Base-by-base conservation (phyloP, 139 green algal species). In the Raphidocelis subcapitata region DNA sequence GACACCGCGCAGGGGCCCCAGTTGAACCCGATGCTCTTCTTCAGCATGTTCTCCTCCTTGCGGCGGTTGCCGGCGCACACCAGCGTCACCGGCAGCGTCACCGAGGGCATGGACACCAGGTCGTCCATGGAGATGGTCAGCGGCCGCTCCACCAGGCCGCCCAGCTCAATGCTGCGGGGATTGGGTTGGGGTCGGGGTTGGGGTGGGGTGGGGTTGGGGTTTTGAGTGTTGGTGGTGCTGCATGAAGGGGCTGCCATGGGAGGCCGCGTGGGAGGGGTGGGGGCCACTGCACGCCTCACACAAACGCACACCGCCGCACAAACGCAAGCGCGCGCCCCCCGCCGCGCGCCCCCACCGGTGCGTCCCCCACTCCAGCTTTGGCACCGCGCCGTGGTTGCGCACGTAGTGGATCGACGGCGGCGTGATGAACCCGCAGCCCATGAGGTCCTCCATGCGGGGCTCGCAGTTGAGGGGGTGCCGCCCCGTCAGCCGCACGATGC, bases 11-110 rank as follows among this genome's bases (percentile, higher is more conserved):
- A 85, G 29, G 91, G 79, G 0, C 93, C 92, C 94, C 94, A 98
- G 78, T 90, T 95, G 85, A 97, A 97, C 4, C 72, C 96, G 31
- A 95, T 97, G 16, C 87, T 94, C 88, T 99, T 94, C 80, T 98
- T 98, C 23, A 97, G 68, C 94, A 98, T 98, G 85, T 99, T 99
- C 82, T 98, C 83, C 78, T 99, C 96, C 83, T 98, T 99, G 57
- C 96, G 89, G 4, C 96, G 37, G 72, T 77, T 77, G 62, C 72
- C 72, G 24, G 93, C 94, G 82, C 94, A 98, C 23, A 91, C 91
- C 18, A 97, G 76, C 2, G 88, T 95, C 32, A 91, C 69, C 1
- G 91, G 94, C 4, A 98, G 75, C 16, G 83, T 94, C 5, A 92
- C 65, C 3, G 78, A 76, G 0, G 93, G 92, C 77, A 97, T 59